phyloP scores from a whole-genome alignment of 2,329 filamentous ascomycete species.

The Aspergillus aculeatus region DNA sequence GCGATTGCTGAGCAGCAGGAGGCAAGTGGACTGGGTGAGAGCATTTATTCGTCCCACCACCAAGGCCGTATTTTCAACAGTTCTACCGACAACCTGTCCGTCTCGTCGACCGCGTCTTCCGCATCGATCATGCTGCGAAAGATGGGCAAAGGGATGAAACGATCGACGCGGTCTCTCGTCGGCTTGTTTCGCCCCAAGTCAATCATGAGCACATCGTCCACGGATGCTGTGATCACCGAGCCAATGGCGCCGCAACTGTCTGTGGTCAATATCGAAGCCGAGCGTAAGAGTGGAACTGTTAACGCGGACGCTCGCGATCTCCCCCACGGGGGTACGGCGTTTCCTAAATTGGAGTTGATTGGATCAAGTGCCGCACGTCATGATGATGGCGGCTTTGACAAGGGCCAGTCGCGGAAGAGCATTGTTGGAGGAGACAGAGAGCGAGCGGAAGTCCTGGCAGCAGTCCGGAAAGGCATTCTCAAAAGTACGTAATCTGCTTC shows the following conservation, averaged over 20 bases:
- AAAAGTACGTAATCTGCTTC: constrained; percentile 65
- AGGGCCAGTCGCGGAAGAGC: constrained; percentile 69
- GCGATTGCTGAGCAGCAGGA: constrained; percentile 92
- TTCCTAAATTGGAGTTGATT: constrained; percentile 79
- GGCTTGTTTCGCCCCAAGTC: constrained; percentile 95
- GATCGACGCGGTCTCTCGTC: constrained; percentile 83
- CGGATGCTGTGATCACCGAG: constrained; percentile 64
- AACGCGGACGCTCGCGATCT: constrained; percentile 64
- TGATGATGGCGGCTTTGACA: constrained; percentile 38
- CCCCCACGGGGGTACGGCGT: constrained; percentile 70
- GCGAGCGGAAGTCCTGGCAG: constrained; percentile 84
- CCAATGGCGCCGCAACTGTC: constrained; percentile 81
- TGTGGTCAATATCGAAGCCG: constrained; percentile 93
- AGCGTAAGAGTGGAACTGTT: constrained; percentile 78
- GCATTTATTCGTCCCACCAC: constrained; percentile 74
- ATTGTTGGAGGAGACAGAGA: constrained; percentile 89
- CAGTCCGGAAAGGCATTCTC: constrained; percentile 91
- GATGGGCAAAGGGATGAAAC: constrained; percentile 99
- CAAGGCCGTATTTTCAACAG: constrained; percentile 79
- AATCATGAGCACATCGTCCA: constrained; percentile 67
- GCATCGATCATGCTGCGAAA: constrained; percentile 69
- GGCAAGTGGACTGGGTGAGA: constrained; percentile 84
- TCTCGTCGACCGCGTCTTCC: constrained; percentile 50
- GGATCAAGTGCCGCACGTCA: constrained; percentile 61
- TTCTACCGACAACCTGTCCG: constrained; percentile 83